Percentiles rank a stretch among this genome's conserved stretches.
These are phyloP conservation scores for Dalbergia cochinchinensis DNA, from an alignment of 306 rosid genomes.

Conservation along the genomic window DNA sequence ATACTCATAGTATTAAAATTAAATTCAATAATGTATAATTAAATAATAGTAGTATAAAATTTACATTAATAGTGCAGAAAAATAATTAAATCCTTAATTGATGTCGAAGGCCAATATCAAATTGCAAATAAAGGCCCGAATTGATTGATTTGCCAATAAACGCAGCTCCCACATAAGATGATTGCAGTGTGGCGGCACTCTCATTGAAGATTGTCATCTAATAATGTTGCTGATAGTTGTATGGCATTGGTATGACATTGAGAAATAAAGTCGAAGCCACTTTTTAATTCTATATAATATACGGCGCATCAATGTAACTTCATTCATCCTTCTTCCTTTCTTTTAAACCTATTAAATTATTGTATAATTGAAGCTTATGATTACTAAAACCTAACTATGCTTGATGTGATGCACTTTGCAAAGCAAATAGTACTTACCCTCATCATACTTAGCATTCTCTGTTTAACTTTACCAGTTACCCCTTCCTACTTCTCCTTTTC, in stretches of 20 bases:
- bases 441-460: neutral
- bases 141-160: slow-evolving; percentile 1
- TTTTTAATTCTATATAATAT: slow-evolving; percentile 12
- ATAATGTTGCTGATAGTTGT: slow-evolving; percentile 46
- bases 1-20: too few relatives aligned
- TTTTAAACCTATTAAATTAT: slow-evolving; percentile 36
- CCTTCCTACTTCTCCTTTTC: slow-evolving; percentile 31
- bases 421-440: slow-evolving; percentile 16
- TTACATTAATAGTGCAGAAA: too few relatives aligned
- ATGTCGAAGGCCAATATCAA: neutral
- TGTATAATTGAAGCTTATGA: slow-evolving; percentile 34
- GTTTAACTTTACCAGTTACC: slow-evolving; percentile 20
- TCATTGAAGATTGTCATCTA: neutral
- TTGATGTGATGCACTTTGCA: slow-evolving; percentile 40
- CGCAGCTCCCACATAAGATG: slow-evolving; percentile 5
- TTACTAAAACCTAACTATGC: slow-evolving; percentile 32
- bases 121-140: neutral
- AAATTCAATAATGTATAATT: too few relatives aligned
- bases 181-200: slow-evolving; percentile 6
- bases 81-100: too few relatives aligned
- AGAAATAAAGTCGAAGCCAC: neutral
- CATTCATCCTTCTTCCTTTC: slow-evolving; percentile 2
- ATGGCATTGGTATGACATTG: slow-evolving; percentile 43
- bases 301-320: neutral
- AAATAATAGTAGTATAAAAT: too few relatives aligned